Evolutionary conservation across 805 yeast species (phyloP).

Genomic region (Debaryomyces hansenii): DNA sequence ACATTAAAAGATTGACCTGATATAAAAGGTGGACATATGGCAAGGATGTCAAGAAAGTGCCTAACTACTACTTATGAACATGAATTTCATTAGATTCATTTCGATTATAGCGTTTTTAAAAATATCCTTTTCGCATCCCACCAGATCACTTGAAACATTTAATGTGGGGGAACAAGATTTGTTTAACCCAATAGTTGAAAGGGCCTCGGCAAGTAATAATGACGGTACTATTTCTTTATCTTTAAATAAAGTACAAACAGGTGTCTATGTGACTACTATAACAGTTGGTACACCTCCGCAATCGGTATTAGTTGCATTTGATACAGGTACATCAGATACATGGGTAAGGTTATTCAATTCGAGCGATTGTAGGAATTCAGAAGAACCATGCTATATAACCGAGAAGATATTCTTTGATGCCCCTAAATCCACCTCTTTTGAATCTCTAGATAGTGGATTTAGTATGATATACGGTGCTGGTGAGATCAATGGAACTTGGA

Average conservation of each 20-base stretch:
- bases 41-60: neutral
- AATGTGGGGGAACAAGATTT: neutral
- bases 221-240: neutral
- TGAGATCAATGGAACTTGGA: slow-evolving; percentile 2
- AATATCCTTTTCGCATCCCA: neutral
- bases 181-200: neutral
- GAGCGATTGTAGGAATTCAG: neutral
- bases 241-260: slow-evolving; percentile 3
- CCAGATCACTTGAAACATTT: too few relatives aligned
- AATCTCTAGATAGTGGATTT: neutral
- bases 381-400: neutral
- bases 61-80: neutral
- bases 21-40: neutral
- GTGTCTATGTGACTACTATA: slow-evolving; percentile 1
- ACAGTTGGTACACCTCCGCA: slow-evolving; percentile 9
- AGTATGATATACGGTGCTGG: slow-evolving; percentile 4
- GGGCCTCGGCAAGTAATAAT: neutral
- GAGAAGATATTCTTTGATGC: neutral
- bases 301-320: slow-evolving; percentile 6
- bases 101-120: neutral
- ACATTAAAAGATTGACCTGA: neutral
- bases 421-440: neutral
- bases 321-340: slow-evolving; percentile 9
- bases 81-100: neutral
- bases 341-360: slow-evolving; percentile 6